Evolutionary conservation across 495 filamentous ascomycete genomes (phyloP).

Genomic region (Penicillium argentinense): DNA sequence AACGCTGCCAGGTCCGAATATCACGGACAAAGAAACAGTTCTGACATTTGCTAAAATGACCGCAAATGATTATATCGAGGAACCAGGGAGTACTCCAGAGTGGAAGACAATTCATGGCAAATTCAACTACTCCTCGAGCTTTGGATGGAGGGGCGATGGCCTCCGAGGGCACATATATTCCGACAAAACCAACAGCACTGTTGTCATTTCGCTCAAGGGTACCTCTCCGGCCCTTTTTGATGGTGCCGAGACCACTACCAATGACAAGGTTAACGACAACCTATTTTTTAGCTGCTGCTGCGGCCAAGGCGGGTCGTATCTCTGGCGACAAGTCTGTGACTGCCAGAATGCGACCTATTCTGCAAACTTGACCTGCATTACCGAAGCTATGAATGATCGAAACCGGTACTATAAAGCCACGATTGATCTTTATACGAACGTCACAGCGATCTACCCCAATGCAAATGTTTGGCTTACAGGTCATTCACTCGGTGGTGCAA

Average conservation of each 20-base stretch:
- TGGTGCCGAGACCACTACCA: conserved; percentile 90
- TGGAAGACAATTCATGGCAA: conserved; percentile 80
- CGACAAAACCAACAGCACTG: conserved; percentile 78
- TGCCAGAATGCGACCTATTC: conserved; percentile 81
- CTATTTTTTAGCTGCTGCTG: conserved; percentile 98
- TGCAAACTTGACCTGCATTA: conserved; percentile 88
- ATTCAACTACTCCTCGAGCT: conserved; percentile 79
- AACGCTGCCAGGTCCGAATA: conserved; percentile 72
- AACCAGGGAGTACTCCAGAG: conserved; percentile 63
- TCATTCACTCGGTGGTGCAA: conserved; percentile 88
- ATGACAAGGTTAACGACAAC: conserved; percentile 97
- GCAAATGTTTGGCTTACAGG: conserved; percentile 85
- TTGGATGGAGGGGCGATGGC: conserved; percentile 90
- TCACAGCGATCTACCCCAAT: conserved; percentile 82
- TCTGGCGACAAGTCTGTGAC: conserved; percentile 89
- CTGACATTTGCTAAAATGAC: conserved; percentile 84
- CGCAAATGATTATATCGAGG: conserved; percentile 80
- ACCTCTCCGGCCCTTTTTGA: conserved; percentile 90
- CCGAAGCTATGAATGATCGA: conserved; percentile 69
- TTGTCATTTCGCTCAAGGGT: conserved; percentile 91
- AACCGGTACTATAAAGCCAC: conserved; percentile 88
- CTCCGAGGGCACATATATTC: conserved; percentile 90
- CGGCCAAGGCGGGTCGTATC: conserved; percentile 81
- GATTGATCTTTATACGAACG: conserved; percentile 85
- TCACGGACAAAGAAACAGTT: conserved; percentile 83